Percentiles rank a stretch among this genome's conserved stretches.
These are phyloP conservation scores for Dactylorhiza incarnata DNA, from an alignment of 106 monocot species.

Conservation along the genomic window DNA sequence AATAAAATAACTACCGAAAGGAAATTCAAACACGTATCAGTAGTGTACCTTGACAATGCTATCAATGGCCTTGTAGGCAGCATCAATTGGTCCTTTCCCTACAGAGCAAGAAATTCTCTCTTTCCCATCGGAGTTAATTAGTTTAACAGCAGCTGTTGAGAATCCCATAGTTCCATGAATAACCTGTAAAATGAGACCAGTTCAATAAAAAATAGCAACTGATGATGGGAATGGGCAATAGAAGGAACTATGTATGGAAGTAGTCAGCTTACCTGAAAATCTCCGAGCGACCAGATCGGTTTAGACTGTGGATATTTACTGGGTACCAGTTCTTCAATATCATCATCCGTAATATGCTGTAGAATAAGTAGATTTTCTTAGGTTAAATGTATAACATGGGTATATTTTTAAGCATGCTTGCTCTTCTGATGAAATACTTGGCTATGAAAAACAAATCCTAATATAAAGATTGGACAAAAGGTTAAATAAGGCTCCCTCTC, in stretches of 20 bases:
- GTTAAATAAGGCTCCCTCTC: neutral
- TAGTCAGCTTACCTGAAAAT: constrained; percentile 42
- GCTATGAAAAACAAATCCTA: neutral
- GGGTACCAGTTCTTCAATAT: constrained; percentile 54
- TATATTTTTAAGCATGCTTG: neutral
- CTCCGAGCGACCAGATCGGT: constrained; percentile 63
- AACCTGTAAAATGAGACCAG: constrained; percentile 26
- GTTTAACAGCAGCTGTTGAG: constrained; percentile 77
- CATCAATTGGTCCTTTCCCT: constrained; percentile 83
- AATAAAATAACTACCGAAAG: neutral
- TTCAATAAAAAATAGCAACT: constrained; percentile 1
- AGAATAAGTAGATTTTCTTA: neutral
- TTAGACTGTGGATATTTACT: constrained; percentile 7
- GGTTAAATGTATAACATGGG: neutral
- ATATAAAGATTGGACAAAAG: neutral
- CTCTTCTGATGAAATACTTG: neutral
- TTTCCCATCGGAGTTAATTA: constrained; percentile 45
- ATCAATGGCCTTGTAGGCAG: constrained; percentile 83
- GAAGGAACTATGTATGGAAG: neutral
- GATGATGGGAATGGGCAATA: neutral
- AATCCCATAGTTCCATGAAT: constrained; percentile 74
- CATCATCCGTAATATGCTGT: constrained; percentile 73
- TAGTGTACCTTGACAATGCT: constrained; percentile 54
- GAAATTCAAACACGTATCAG: neutral
- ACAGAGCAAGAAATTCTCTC: constrained; percentile 60